A percentile compares a stretch with the other conserved stretches of the same genome.
Conservation (phyloP, 129 eudicot species). For the Tagetes patula region DNA sequence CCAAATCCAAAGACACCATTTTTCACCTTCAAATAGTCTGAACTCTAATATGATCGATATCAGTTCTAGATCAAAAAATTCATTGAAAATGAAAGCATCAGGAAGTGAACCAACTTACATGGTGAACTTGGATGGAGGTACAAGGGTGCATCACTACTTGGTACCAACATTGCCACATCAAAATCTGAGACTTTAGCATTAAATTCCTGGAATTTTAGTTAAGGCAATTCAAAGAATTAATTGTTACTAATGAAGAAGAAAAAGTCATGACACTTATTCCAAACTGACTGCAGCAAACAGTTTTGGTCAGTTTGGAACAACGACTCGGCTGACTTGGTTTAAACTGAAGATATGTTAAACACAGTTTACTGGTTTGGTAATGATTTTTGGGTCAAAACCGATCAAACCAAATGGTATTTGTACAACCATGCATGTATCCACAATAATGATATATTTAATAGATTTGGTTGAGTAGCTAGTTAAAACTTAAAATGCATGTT, state of each 20-base stretch:
- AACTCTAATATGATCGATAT: neutral
- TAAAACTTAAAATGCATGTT: neutral
- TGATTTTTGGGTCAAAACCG: too few species aligned
- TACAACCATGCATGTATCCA: too few species aligned
- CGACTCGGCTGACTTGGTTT: too few species aligned
- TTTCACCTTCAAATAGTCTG: conserved; percentile 22
- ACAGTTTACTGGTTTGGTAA: too few species aligned
- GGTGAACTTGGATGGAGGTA: conserved; percentile 16
- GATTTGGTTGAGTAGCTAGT: too few species aligned
- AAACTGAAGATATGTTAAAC: too few species aligned
- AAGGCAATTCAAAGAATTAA: neutral
- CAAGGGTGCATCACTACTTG: conserved; percentile 1
- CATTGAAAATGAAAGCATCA: neutral
- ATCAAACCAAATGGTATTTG: too few species aligned
- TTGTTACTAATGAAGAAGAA: too few species aligned
- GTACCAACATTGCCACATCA: conserved; percentile 28
- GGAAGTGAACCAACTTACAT: conserved; percentile 2
- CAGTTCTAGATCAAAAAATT: neutral
- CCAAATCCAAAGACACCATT: conserved; percentile 21
- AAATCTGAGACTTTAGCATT: conserved; percentile 23
- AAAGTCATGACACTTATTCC: too few species aligned
- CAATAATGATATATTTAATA: too few species aligned
- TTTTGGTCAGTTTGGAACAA: too few species aligned
- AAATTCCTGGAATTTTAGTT: neutral
- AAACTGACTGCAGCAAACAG: too few species aligned